Conservation (phyloP, 176 grass and related monocot species). For the Juncus inflexus region DNA sequence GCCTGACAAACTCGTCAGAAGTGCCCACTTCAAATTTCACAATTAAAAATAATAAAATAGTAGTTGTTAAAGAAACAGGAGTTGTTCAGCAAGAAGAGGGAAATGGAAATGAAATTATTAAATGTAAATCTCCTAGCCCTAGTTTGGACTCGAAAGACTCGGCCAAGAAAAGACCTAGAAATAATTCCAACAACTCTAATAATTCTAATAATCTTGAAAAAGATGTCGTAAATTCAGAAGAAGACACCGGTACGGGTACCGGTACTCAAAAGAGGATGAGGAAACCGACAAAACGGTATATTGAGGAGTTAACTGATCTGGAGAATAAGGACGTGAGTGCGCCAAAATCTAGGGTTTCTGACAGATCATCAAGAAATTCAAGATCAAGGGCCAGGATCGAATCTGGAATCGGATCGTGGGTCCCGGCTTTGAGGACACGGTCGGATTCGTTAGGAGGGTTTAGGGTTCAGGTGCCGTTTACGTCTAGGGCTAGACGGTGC, state of each 20-base stretch:
- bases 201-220: slow-evolving; percentile 1
- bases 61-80: slow-evolving; percentile 15
- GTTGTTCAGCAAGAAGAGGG: slow-evolving; percentile 15
- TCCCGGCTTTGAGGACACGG: slow-evolving; percentile 47
- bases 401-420: slow-evolving; percentile 31
- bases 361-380: too few species aligned
- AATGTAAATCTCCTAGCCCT: slow-evolving; percentile 35
- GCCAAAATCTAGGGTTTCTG: slow-evolving; percentile 19
- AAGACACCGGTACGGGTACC: not conserved
- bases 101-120: slow-evolving; percentile 30
- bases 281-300: slow-evolving; percentile 95
- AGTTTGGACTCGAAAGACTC: slow-evolving; percentile 44
- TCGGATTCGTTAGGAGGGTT: slow-evolving; percentile 77
- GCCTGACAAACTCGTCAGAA: slow-evolving; percentile 75
- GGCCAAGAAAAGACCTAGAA: slow-evolving; percentile 47
- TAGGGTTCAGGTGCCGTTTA: slow-evolving; percentile 69
- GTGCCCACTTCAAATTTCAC: slow-evolving; percentile 69
- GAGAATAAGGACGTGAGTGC: slow-evolving; percentile 48
- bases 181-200: slow-evolving; percentile 11
- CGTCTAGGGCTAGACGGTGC: slow-evolving; percentile 75
- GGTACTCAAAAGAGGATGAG: slow-evolving; percentile 63
- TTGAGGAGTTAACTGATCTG: slow-evolving; percentile 76
- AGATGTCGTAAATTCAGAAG: slow-evolving; percentile 6
- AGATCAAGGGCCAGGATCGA: slow-evolving; percentile 35
- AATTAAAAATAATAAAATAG: slow-evolving; percentile 76